Base-by-base conservation (phyloP, 2,329 filamentous ascomycete genomes). In the Zelopaecilomyces penicillatus region DNA sequence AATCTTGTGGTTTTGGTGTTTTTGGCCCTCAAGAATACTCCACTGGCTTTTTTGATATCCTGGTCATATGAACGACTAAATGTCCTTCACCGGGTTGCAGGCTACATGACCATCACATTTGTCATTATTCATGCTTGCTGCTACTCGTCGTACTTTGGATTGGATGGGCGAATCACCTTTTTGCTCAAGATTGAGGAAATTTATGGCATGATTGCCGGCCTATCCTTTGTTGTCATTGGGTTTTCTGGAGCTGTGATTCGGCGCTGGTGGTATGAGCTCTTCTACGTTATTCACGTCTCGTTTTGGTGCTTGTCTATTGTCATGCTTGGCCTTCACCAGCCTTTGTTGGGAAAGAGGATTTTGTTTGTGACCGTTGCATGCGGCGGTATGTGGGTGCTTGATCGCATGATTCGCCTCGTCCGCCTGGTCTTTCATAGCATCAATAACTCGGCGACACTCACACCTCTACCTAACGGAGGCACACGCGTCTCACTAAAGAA, bases 51-150 rank as follows among this genome's bases (percentile, higher is more conserved):
- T 47, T 50, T 82, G 8, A 73, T 72, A 1, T 62, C 68, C 2
- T 75, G 72, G 53, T 79, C 76, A 5, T 77, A 82, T 55, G 77
- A 81, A 48, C 68, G 74, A 19, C 68, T 82, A 42, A 80, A 79
- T 52, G 65, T 73, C 40, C 64, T 82, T 3, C 78, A 82, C 52
- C 72, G 73, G 46, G 61, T 75, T 12, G 67, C 69, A 4, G 76
- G 76, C 3, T 74, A 70, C 51, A 66, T 65, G 5, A 70, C 73
- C 12, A 65, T 79, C 28, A 45, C 65, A 31, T 63, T 65, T 31
- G 58, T 70, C 46, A 56, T 76, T 11, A 46, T 76, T 3, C 76
- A 80, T 44, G 65, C 60, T 3, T 61, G 60, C 26, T 54, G 65
- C 27, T 74, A 78, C 49, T 59, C 65, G 1, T 56, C 60, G 4